phyloP scores from a whole-genome alignment of 352 stramenopile genomes.

The Phytophthora pini region DNA sequence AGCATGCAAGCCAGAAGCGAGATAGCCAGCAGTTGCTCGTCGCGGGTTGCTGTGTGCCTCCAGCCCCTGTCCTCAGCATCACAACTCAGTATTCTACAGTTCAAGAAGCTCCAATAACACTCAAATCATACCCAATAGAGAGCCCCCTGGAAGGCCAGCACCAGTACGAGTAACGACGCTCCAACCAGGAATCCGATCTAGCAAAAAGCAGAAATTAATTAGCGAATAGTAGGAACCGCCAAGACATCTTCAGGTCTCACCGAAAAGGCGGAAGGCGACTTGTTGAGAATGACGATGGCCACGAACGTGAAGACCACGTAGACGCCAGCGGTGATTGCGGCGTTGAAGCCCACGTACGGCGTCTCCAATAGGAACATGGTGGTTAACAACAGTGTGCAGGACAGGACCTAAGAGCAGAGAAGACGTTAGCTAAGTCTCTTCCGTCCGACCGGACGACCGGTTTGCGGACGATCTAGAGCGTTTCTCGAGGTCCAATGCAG shows the following conservation, averaged over 20 bases:
- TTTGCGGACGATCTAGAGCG: slow-evolving; percentile 6
- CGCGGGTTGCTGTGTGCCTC: slow-evolving; percentile 41
- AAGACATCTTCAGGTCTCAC: slow-evolving; percentile 34
- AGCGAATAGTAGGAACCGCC: slow-evolving; percentile 1
- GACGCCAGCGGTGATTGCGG: slow-evolving; percentile 61
- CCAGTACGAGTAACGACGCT: slow-evolving; percentile 68
- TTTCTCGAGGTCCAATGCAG: slow-evolving; percentile 7
- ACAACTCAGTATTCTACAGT: slow-evolving; percentile 1
- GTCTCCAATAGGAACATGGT: slow-evolving; percentile 81
- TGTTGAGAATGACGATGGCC: slow-evolving; percentile 81
- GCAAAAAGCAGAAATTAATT: slow-evolving; percentile 1
- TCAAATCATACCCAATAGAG: slow-evolving; percentile 63
- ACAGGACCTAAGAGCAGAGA: slow-evolving; percentile 49
- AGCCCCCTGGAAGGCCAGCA: slow-evolving; percentile 70
- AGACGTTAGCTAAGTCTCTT: slow-evolving; percentile 16
- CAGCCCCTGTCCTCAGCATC: slow-evolving; percentile 39
- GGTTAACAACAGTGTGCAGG: slow-evolving; percentile 60
- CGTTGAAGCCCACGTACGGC: slow-evolving; percentile 72
- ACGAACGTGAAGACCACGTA: slow-evolving; percentile 80
- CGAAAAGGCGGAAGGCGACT: slow-evolving; percentile 80
- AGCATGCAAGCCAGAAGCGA: slow-evolving; percentile 57
- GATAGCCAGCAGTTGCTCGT: slow-evolving; percentile 44
- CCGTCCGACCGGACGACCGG: neutral
- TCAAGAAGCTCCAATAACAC: neutral
- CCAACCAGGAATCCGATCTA: slow-evolving; percentile 82